A percentile compares a stretch with the other conserved stretches of the same genome.
Evolutionary conservation across 2,329 filamentous ascomycete species (phyloP).

Genomic region (Xylariomycetidae sp.): DNA sequence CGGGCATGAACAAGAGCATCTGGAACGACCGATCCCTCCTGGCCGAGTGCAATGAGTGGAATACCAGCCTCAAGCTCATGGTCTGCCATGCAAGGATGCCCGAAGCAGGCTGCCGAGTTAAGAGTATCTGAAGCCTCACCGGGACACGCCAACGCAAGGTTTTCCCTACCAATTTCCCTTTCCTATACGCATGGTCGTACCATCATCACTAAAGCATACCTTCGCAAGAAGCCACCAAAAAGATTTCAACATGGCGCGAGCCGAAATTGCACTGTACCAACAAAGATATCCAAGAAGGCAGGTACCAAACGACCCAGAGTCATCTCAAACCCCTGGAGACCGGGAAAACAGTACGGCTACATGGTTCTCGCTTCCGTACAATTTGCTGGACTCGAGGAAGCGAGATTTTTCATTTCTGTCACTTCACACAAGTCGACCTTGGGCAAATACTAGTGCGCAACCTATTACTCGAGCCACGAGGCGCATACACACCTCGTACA

Average conservation of each 20-base stretch:
- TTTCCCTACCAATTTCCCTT: no score
- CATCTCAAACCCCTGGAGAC: constrained; percentile 10
- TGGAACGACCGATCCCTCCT: constrained; percentile 73
- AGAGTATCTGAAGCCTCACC: constrained; percentile 46
- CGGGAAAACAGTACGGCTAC: constrained; percentile 19
- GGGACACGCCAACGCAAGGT: no score
- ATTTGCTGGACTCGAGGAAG: background rate
- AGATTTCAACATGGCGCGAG: constrained; percentile 23
- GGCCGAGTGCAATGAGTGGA: constrained; percentile 77
- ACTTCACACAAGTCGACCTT: no score
- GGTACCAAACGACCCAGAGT: constrained; percentile 14
- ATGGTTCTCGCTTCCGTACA: background rate
- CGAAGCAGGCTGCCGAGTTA: constrained; percentile 37
- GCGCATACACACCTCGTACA: no score
- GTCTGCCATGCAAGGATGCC: constrained; percentile 89
- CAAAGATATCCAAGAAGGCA: constrained; percentile 7
- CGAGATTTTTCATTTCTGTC: background rate
- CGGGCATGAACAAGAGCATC: constrained; percentile 55
- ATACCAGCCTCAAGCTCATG: constrained; percentile 82
- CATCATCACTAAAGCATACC: constrained; percentile 5
- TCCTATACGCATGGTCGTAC: background rate
- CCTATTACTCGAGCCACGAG: no score
- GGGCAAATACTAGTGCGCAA: no score
- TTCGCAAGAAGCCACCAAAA: constrained; percentile 14
- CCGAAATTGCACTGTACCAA: no score